Base-by-base conservation (phyloP, 2,329 filamentous ascomycete species). In the Ceratocystis lukuohia region DNA sequence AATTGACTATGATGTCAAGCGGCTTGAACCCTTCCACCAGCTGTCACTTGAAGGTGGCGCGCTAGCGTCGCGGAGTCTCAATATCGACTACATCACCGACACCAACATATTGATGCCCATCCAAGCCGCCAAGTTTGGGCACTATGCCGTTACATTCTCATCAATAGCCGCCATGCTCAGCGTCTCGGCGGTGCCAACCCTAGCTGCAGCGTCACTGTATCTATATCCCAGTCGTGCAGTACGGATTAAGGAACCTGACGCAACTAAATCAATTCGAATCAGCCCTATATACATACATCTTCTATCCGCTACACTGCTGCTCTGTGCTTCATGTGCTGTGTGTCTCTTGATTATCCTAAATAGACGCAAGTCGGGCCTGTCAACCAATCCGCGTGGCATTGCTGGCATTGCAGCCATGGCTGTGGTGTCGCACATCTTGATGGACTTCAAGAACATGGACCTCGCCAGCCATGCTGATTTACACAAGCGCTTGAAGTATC, bases 381-480 rank as follows among this genome's bases (percentile, higher is more conserved):
- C 84, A 2, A 82, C 83, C 5, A 85, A 90, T 71, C 87, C 88
- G 5, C 85, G 84, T 70, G 88, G 88, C 5, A 88, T 91, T 64
- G 86, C 87, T 1, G 88, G 88, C 1, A 79, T 90, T 46, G 88
- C 88, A 5, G 84, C 87, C 66, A 89, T 91, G 87, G 87, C 88
- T 8, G 87, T 88, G 2, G 83, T 84, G 68, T 85, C 82, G 69
- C 87, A 90, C 70, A 88, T 90, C 72, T 76, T 90, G 69, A 85
- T 84, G 74, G 88, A 91, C 72, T 90, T 91, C 72, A 84, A 84
- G 69, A 85, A 85, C 66, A 82, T 88, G 75, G 88, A 91, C 72
- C 82, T 84, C 0, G 86, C 84, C 6, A 83, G 80, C 3, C 83
- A 86, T 65, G 77, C 83, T 62, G 82, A 85, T 64, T 89, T 91